Conservation (phyloP, 2,329 filamentous ascomycete species). For the Pseudocercospora ulei region DNA sequence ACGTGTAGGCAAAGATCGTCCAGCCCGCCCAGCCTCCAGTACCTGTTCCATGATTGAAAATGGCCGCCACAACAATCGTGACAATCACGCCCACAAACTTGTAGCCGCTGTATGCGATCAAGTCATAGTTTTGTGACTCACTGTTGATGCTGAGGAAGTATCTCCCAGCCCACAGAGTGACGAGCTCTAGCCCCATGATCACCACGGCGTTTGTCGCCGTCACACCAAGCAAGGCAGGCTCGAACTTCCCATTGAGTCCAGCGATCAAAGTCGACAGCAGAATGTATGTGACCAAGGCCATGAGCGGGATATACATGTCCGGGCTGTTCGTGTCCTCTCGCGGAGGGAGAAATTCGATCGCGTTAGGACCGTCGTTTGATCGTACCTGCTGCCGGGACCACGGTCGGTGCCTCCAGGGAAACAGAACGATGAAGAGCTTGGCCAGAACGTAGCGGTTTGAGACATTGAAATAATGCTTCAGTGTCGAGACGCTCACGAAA, state of each 20-base stretch:
- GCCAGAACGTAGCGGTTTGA: slow-evolving; percentile 92
- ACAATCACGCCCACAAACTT: slow-evolving; percentile 97
- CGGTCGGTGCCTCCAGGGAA: slow-evolving; percentile 94
- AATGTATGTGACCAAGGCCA: slow-evolving; percentile 97
- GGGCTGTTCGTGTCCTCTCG: slow-evolving; percentile 85
- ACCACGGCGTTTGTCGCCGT: slow-evolving; percentile 76
- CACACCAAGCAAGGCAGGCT: slow-evolving; percentile 83
- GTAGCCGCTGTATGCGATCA: slow-evolving; percentile 94
- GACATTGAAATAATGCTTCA: slow-evolving; percentile 99
- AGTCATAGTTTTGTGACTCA: slow-evolving; percentile 81
- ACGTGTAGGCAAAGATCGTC: slow-evolving; percentile 83
- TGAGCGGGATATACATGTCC: slow-evolving; percentile 98
- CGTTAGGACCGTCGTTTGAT: slow-evolving; percentile 42
- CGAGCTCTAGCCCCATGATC: slow-evolving; percentile 76
- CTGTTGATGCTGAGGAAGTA: slow-evolving; percentile 91
- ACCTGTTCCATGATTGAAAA: slow-evolving; percentile 66
- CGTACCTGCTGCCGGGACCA: slow-evolving; percentile 82
- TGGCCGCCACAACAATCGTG: slow-evolving; percentile 69
- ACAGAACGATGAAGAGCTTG: slow-evolving; percentile 87
- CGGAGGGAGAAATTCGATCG: slow-evolving; percentile 72
- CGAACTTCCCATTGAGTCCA: slow-evolving; percentile 80
- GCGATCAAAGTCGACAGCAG: slow-evolving; percentile 84
- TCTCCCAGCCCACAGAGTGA: slow-evolving; percentile 82
- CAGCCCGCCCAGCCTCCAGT: slow-evolving; percentile 84
- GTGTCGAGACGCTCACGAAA: slow-evolving; percentile 81